Evolutionary conservation across 2,329 filamentous ascomycete genomes (phyloP).

Genomic region (Dryadomyces quercivorus): DNA sequence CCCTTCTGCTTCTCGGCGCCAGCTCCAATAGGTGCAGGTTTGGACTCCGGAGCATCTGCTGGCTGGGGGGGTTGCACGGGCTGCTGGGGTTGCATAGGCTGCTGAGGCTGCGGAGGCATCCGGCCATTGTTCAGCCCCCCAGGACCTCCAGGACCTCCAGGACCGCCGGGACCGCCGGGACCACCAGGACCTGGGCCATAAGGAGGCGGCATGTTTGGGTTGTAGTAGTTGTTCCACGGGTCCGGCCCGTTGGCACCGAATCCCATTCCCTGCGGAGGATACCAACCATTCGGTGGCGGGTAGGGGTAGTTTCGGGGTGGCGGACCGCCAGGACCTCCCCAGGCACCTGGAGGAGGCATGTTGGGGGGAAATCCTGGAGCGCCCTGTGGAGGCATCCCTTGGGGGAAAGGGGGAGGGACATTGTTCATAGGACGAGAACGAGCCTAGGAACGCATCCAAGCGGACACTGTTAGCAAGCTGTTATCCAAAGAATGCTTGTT

Average conservation of each 20-base stretch:
- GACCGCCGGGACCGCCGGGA: slow-evolving; percentile 18
- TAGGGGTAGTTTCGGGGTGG: slow-evolving; percentile 47
- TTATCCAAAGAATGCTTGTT: not conserved
- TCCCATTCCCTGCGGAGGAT: slow-evolving; percentile 54
- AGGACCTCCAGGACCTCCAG: slow-evolving; percentile 15
- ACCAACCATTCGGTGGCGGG: slow-evolving; percentile 68
- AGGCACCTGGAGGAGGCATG: slow-evolving; percentile 16
- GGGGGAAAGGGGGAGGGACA: slow-evolving; percentile 21
- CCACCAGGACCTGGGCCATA: slow-evolving; percentile 17
- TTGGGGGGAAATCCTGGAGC: slow-evolving; percentile 15
- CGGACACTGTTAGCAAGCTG: not conserved
- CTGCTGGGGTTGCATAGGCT: slow-evolving; percentile 19
- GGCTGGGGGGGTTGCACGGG: slow-evolving; percentile 10
- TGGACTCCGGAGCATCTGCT: slow-evolving; percentile 20
- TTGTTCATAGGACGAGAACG: slow-evolving; percentile 21
- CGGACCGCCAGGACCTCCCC: slow-evolving; percentile 20
- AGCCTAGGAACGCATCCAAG: slow-evolving; percentile 17
- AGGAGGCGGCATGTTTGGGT: slow-evolving; percentile 34
- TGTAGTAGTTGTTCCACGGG: slow-evolving; percentile 44
- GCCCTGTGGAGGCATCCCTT: slow-evolving; percentile 12
- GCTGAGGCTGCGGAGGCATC: slow-evolving; percentile 10
- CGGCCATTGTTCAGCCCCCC: slow-evolving; percentile 18
- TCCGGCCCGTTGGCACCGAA: slow-evolving; percentile 56
- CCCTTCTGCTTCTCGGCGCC: slow-evolving; percentile 27
- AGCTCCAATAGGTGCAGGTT: slow-evolving; percentile 40